A percentile compares a stretch with the other conserved stretches of the same genome.
Conservation (phyloP, 192 early-diverging fungal genomes). For the Allomyces arbusculus region DNA sequence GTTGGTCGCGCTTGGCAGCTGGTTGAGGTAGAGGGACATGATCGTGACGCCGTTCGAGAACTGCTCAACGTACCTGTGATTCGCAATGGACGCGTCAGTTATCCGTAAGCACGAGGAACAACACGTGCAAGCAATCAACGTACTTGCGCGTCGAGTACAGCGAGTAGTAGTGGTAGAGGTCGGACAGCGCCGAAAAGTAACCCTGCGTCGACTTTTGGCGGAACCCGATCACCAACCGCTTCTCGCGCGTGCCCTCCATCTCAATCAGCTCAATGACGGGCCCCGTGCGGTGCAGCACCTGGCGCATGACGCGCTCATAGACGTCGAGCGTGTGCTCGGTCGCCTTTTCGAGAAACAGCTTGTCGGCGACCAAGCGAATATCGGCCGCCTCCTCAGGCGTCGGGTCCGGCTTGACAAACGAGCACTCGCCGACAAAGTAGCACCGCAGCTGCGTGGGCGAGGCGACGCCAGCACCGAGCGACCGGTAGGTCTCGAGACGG, state of each 20-base stretch:
- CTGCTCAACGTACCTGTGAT: conserved; percentile 40
- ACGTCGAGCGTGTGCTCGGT: conserved; percentile 74
- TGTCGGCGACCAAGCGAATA: conserved; percentile 75
- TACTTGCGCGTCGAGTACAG: conserved; percentile 51
- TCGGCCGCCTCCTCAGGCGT: conserved; percentile 44
- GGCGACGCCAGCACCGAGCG: conserved; percentile 73
- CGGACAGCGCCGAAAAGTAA: conserved; percentile 84
- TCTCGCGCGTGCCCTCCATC: conserved; percentile 67
- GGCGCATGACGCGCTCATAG: conserved; percentile 69
- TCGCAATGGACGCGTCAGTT: too few relatives aligned
- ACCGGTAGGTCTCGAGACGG: conserved; percentile 89
- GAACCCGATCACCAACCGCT: conserved; percentile 80
- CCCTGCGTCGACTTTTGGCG: conserved; percentile 75
- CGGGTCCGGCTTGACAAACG: conserved; percentile 72
- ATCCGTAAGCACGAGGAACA: too few relatives aligned
- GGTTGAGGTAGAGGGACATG: conserved; percentile 76
- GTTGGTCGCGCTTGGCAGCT: conserved; percentile 46
- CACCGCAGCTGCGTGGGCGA: conserved; percentile 69
- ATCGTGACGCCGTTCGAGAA: conserved; percentile 97
- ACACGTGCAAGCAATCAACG: neutral
- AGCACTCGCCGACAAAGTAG: conserved; percentile 81
- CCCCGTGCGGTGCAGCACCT: conserved; percentile 64
- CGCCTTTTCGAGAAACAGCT: conserved; percentile 83
- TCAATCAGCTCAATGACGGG: conserved; percentile 85
- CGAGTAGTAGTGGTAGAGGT: conserved; percentile 96